A percentile compares a stretch with the other conserved stretches of the same genome.
phyloP scores from a whole-genome alignment of 805 yeast genomes.

The Candida succiphila region DNA sequence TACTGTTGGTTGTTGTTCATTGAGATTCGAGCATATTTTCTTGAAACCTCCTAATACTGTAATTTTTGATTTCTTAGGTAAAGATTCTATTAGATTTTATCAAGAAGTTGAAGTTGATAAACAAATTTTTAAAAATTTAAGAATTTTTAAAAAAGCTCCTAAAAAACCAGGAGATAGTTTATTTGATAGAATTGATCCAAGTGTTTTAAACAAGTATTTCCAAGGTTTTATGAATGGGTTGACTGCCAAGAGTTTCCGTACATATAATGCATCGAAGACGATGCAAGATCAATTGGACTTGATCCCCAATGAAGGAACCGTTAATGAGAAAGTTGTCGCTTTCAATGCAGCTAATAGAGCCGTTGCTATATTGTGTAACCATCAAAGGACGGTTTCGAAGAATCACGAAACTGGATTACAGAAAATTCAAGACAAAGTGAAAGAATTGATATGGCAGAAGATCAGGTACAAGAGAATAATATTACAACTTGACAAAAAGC shows the following conservation, averaged over 20 bases:
- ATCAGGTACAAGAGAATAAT: conserved; percentile 66
- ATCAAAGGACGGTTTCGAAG: conserved; percentile 87
- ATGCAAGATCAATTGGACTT: conserved; percentile 91
- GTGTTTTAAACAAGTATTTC: conserved; percentile 72
- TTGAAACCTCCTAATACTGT: conserved; percentile 80
- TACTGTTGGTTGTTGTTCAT: conserved; percentile 95
- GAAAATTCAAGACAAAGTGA: conserved; percentile 65
- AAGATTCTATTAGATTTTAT: conserved; percentile 84
- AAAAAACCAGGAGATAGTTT: conserved; percentile 87
- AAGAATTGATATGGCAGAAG: conserved; percentile 80
- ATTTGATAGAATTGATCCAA: conserved; percentile 84
- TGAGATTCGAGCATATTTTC: conserved; percentile 82
- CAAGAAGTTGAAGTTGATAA: conserved; percentile 88
- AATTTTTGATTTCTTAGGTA: conserved; percentile 88
- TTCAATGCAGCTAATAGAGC: conserved; percentile 94
- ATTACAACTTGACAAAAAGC: conserved; percentile 46
- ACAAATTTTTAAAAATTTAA: conserved; percentile 86
- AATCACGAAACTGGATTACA: conserved; percentile 74
- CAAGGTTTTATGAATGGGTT: conserved; percentile 88
- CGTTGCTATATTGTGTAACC: conserved; percentile 94
- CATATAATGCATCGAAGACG: conserved; percentile 91
- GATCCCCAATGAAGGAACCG: conserved; percentile 79
- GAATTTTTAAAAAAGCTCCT: conserved; percentile 81
- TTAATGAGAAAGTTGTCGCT: conserved; percentile 76
- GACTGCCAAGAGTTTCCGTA: conserved; percentile 96